Percentiles rank a stretch among this genome's conserved stretches.
Evolutionary conservation across 441 rosid species (phyloP).

Genomic region (Corymbia citriodora): DNA sequence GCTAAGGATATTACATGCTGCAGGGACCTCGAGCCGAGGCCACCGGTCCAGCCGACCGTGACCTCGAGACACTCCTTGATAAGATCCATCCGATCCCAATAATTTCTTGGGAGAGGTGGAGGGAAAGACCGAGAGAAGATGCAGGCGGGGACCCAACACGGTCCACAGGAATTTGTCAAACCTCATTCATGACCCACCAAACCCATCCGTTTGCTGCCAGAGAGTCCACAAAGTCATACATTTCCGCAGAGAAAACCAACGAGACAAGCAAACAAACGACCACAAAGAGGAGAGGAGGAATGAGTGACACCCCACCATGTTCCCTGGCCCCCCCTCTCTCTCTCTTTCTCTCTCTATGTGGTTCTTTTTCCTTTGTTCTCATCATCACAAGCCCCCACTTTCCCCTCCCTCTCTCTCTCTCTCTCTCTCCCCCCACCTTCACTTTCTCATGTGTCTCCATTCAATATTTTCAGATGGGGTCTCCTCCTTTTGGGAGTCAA

Average conservation of each 20-base stretch:
- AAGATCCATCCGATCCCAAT: not conserved
- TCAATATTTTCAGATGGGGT: constrained; percentile 8
- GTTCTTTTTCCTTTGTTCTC: not conserved
- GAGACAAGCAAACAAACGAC: not conserved
- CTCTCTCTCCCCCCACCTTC: constrained; percentile 18
- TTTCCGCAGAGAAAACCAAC: not conserved
- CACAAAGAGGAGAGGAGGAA: not conserved
- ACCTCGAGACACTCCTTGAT: not conserved
- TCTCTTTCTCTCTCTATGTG: not conserved
- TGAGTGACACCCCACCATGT: not conserved
- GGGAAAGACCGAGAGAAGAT: not conserved
- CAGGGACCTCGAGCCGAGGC: not conserved
- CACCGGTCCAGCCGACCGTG: not conserved
- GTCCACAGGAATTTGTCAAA: not conserved
- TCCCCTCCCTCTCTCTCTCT: not conserved
- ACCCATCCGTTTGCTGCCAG: not conserved
- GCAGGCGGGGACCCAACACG: not conserved
- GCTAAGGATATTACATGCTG: not conserved
- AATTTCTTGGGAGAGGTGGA: not conserved
- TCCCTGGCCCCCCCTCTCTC: not conserved
- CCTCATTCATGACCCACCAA: not conserved
- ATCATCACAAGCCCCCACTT: not conserved
- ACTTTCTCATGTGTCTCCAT: constrained; percentile 38
- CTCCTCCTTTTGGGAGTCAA: constrained; percentile 23
- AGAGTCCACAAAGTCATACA: not conserved